Base-by-base conservation (phyloP, 1,284 basidiomycete genomes). In the Ceratobasidium sp. region DNA sequence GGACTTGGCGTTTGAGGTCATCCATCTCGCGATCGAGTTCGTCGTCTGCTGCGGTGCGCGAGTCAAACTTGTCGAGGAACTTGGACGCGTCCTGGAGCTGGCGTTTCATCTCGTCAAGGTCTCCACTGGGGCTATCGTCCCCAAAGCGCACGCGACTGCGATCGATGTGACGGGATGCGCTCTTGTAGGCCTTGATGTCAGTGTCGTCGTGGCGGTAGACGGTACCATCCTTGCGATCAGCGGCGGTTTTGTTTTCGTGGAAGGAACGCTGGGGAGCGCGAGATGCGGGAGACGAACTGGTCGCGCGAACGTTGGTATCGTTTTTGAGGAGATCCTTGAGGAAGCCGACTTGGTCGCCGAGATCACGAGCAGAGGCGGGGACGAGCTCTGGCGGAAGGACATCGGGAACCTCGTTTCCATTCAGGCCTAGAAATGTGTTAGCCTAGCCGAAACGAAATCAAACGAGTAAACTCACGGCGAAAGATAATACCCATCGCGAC, bases 401-500 rank as follows among this genome's bases (percentile, higher is more conserved):
- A 48, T 94, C 91, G 0, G 98, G 98, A 58, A 99, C 89, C 2
- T 91, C 88, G 82, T 95, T 97, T 9, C 98, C 97, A 81, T 98
- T 98, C 51, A 98, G 85, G 53, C 89, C 95, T 97, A 78, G 1
- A 65, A 34, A 27, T 53, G n/a, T 27, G 14, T 72, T 31, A 62
- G 58, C 54, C 29, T 31, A 51, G 43, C 29, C 46, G 24, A 46
- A 63, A 49, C 43, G 27, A 37, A 41, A 63, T 49, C 43, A 64
- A 27, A 37, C 7, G 31, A 37, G 58, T 11, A 51, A 49, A 88
- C 92, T 79, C 83, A 96, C 95, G 88, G 80, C 97, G 90, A 83
- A 97, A 98, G 81, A 99, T 98, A 74, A 99, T 86, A 75, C 94
- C 96, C 97, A 99, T 99, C 0, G 97, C 98, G 73, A 98, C 94